Percentiles rank a stretch among this genome's conserved stretches.
These are phyloP conservation scores for Ilex aquifolium DNA, from an alignment of 257 asterid species.

Conservation along the genomic window DNA sequence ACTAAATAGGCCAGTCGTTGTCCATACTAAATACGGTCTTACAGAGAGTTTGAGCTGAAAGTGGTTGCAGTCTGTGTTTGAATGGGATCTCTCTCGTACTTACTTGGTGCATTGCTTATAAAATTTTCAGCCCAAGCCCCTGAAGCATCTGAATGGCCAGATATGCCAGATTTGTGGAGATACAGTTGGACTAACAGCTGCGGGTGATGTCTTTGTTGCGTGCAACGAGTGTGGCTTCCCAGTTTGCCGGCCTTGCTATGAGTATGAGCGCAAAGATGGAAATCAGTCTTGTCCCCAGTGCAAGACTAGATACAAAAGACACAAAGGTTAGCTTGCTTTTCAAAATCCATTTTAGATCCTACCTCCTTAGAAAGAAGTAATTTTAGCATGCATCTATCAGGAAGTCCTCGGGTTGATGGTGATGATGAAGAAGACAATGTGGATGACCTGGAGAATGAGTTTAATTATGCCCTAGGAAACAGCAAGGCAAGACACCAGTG, in stretches of 20 bases:
- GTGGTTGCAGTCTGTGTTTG: not conserved
- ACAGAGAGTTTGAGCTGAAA: too few species aligned
- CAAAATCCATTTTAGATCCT: not conserved
- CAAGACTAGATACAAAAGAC: constrained; percentile 84
- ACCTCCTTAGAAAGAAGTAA: constrained; percentile 1
- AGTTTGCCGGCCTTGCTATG: constrained; percentile 88
- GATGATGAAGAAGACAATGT: constrained; percentile 83
- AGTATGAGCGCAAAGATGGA: constrained; percentile 89
- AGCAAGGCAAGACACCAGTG: constrained; percentile 66
- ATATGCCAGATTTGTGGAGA: constrained; percentile 91
- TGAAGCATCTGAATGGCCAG: constrained; percentile 59
- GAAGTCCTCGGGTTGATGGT: constrained; percentile 91
- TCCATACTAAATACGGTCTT: not conserved
- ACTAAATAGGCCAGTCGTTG: not conserved
- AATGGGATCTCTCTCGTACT: constrained; percentile 13
- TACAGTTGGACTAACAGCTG: constrained; percentile 52
- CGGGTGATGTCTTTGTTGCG: constrained; percentile 78
- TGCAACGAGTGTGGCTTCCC: constrained; percentile 96
- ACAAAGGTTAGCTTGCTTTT: constrained; percentile 47
- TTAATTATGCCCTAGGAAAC: constrained; percentile 54
- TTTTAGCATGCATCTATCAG: constrained; percentile 27
- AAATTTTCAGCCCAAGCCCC: constrained; percentile 58
- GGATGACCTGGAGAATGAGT: constrained; percentile 81
- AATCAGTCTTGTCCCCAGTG: constrained; percentile 86
- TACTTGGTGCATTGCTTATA: constrained; percentile 6